Evolutionary conservation across 1,284 basidiomycete species (phyloP), one percentile per base, ranked within the genome.

Genomic region (Malassezia furfur): DNA sequence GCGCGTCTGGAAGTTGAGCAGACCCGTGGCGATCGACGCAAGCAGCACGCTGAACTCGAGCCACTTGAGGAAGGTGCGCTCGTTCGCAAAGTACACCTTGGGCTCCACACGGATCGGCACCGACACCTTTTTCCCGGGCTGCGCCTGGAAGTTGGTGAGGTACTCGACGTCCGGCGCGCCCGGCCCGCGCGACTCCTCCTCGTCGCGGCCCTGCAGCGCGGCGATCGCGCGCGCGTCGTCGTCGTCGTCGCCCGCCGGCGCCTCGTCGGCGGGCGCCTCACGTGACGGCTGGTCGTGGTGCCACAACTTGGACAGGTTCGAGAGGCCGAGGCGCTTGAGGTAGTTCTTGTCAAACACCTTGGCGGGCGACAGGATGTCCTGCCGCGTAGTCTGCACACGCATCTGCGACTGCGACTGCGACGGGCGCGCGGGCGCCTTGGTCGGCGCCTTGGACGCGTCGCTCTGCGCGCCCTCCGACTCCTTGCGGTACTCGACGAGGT

Each of bases 31-130:
- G 11, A 74, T 65, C 12, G 72, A 70, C 4, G 65, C 66, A 28
- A 74, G 58, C 52, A 72, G 64, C 57, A 96, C 87, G 1, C 87
- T 84, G 67, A 88, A 91, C 74, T 91, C 85, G 46, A 94, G 79
- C 93, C 93, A 98, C 59, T 77, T 70, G 60, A 66, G 50, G 48
- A 65, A 64, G n/a, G 89, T 91, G 56, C 90, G 80, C 76, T 96
- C 93, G 44, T 88, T 87, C 3, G 93, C 93, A 75, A 96, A 98
- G 74, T 94, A 94, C 7, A 94, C 91, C 78, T 98, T 98, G 35
- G 93, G 93, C 77, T 98, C 93, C 54, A 98, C 82, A 49, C 93
- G 83, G 32, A 98, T 85, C 34, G 93, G 91, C 1, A 98, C 82
- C 1, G 89, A 83, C 57, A 98, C 91, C 62, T 83, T 82, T 79